Base-by-base conservation (phyloP, 805 yeast genomes). In the Ogataea trehalophila region DNA sequence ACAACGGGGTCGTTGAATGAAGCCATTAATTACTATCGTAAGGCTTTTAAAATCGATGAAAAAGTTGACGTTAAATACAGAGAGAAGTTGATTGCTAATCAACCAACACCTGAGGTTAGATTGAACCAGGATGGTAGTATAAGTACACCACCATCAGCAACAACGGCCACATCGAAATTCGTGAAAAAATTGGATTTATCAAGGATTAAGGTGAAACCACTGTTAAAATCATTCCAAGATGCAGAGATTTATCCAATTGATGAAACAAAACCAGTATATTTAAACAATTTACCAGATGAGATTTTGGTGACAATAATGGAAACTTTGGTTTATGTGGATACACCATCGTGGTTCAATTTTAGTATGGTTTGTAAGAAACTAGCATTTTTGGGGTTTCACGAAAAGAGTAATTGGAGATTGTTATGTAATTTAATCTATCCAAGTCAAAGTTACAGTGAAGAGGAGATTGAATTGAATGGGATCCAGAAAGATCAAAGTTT, bases 1-100 rank as follows among this genome's bases (percentile, higher is more conserved):
- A 69, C 76, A 33, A 76, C 72, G 43, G 96, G 96, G 0, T 71
- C 80, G 51, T 74, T 89, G 79, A 75, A 87, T n/a, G 96, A 89
- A 58, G 96, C 96, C 1, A 80, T 87, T 26, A 77, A 71, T 42
- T 75, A 68, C 53, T 90, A 90, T 65, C 71, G 95, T 51, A 73
- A 75, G 52, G 96, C 97, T 2, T 76, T 82, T 62, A 80, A 76
- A 56, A 63, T 81, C n/a, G 69, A 67, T 50, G 65, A 59, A 14
- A 74, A 74, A 47, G 90, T 90, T 5, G 96, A 90, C 60, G 67
- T 76, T 42, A 64, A 78, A 20, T 88, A 88, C 62, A 72, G 95
- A 43, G 74, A 77, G 52, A 73, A 74, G 42, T 65, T 79, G 14
- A 72, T 75, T 20, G 47, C 50, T 14, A 51, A 45, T 20, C 46